A percentile compares a stretch with the other conserved stretches of the same genome.
Conservation (phyloP, 768 basidiomycete genomes). For the Lentinula detonsa region DNA sequence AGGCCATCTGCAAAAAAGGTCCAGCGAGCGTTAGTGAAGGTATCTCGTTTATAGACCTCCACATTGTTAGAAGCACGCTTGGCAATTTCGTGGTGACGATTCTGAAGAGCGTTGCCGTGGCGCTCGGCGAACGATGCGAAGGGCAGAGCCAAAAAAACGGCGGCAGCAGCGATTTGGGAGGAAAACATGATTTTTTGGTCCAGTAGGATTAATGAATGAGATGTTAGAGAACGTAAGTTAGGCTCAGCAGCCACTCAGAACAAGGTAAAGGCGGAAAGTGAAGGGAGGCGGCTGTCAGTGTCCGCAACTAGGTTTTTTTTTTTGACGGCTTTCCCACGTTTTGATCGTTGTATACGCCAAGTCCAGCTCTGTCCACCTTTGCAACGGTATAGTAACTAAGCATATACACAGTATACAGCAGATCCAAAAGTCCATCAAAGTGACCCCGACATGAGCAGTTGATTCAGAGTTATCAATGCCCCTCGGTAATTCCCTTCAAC, state of each 20-base stretch:
- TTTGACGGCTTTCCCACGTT: not conserved
- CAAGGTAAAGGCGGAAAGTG: not conserved
- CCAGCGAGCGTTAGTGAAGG: slow-evolving; percentile 1
- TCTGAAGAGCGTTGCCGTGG: not conserved
- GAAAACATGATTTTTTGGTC: not conserved
- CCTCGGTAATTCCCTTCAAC: slow-evolving; percentile 9
- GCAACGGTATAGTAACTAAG: no score
- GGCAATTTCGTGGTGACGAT: slow-evolving; percentile 3
- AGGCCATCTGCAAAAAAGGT: slow-evolving; percentile 4
- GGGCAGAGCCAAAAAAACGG: not conserved
- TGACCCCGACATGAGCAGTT: not conserved
- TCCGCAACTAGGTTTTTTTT: not conserved
- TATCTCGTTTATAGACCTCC: not conserved
- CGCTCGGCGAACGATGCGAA: not conserved
- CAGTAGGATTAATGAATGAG: not conserved
- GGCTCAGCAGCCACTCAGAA: not conserved
- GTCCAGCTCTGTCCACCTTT: not conserved
- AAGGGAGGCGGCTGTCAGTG: not conserved
- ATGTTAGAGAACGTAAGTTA: not conserved
- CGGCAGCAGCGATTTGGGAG: not conserved
- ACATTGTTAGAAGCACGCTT: slow-evolving; percentile 4
- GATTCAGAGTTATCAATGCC: not conserved
- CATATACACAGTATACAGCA: no score
- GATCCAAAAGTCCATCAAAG: not conserved
- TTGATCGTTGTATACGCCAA: not conserved